Base-by-base conservation (phyloP, 371 early-diverging fungal genomes). In the Phascolomyces articulosus region DNA sequence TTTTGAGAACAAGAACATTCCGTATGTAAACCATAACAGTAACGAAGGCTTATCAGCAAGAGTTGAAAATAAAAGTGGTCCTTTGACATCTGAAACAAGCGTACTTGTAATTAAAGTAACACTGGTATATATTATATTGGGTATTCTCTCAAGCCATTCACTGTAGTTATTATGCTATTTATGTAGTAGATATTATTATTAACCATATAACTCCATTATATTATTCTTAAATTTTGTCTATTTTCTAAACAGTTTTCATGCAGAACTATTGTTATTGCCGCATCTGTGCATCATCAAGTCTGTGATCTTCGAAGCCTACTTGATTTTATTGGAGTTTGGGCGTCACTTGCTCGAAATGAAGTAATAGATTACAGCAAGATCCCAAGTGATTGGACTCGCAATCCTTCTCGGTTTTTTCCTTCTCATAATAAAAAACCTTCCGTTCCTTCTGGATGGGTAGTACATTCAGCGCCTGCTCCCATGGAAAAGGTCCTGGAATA, bases 281-380 rank as follows among this genome's bases (percentile, higher is more conserved):
- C 79, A 10, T 79, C 79, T 24, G 56, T 79, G 4, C 53, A 77
- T 44, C 79, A 79, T 62, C 79, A 70, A 59, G 60, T 72, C 1
- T 16, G 73, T 16, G 79, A 79, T 62, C 60, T 77, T 28, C 55
- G 77, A 13, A 71, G 77, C 8, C 74, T 67, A 47, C 67, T 77
- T 4, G 77, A 77, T 51, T 77, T 79, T 44, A 69, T 77, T 29
- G 72, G 74, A 56, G 62, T 74, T 2, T 79, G 79, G 79, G 70
- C 77, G 57, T 40, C 40, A 29, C 41, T 79, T 24, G 62, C 66
- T 40, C 65, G 79, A 62, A 68, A 59, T 7, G 79, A 77, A 60
- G 21, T 69, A 13, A 41, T 72, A 15, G 72, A 79, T 55, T 61
- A 65, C 16, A 64, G 69, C 31, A 60, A 20, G n/a, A 69, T 78